Base-by-base conservation (phyloP, 441 rosid species). In the Populus hybrid region DNA sequence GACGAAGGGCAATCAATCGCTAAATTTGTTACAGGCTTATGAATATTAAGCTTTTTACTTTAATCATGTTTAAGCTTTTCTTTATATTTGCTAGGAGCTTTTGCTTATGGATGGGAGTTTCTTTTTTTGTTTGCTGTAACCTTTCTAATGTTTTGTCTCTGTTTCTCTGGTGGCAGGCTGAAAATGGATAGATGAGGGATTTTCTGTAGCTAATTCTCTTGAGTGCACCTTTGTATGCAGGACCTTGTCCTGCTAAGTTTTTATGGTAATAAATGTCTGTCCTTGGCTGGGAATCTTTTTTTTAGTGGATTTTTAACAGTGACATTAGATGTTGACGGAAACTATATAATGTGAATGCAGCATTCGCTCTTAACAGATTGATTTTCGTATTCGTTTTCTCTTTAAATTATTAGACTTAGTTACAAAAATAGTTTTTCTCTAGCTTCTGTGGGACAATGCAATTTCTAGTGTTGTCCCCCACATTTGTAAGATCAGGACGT, bases 141-240 rank as follows among this genome's bases (percentile, higher is more conserved):
- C 82, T 79, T 85, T 91, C n/a, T 90, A 84, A 90, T 95, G 83
- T 85, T 78, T 85, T 78, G 81, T 86, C 85, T 87, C 84, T 86
- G 85, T 92, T 92, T 95, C 85, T n/a, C 91, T 89, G 89, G 88
- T 95, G 94, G 96, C 94, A 92, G 95, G 95, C 93, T 83, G 85
- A 82, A 82, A 84, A 86, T 85, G 91, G 93, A 88, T 90, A 89
- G 88, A 85, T 91, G 92, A 88, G 90, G 90, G 92, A 86, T 91
- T 87, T 84, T 90, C 91, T 87, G 92, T n/a, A 88, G 97, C 92
- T 87, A 84, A 84, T 84, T 88, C 91, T 84, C 87, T 89, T 87
- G 90, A 90, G 89, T 90, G 86, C 87, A 87, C 86, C 93, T 86
- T 88, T n/a, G n/a, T 88, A 83, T 83, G 85, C 93, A 84, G 91